phyloP scores from a whole-genome alignment of 2,329 filamentous ascomycete species.

The Scedosporium apiospermum region DNA sequence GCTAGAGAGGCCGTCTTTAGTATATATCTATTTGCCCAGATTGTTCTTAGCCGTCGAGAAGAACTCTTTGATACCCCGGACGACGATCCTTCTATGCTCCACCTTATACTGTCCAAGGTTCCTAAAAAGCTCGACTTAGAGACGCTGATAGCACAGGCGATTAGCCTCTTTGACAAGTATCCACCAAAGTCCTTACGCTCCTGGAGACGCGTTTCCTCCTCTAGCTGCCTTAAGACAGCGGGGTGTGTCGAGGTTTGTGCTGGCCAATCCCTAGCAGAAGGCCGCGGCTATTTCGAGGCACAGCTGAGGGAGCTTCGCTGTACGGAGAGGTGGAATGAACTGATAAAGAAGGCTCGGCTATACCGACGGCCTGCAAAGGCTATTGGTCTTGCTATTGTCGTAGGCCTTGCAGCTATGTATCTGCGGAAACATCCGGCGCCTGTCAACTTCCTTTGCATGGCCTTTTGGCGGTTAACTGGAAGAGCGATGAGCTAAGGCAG shows the following conservation, averaged over 20 bases:
- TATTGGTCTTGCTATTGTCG: constrained; percentile 53
- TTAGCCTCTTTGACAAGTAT: constrained; percentile 50
- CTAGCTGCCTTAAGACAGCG: constrained; percentile 81
- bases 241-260: constrained; percentile 38
- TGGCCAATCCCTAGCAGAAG: constrained; percentile 54
- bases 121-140: constrained; percentile 77
- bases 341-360: constrained; percentile 18
- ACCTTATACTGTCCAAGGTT: constrained; percentile 78
- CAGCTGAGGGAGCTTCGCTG: constrained; percentile 66
- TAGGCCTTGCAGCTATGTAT: constrained; percentile 61
- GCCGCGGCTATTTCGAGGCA: constrained; percentile 54
- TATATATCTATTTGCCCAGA: constrained; percentile 86
- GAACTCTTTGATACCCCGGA: constrained; percentile 78
- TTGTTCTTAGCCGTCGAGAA: constrained; percentile 68
- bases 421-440: constrained; percentile 39
- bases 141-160: constrained; percentile 57
- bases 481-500: not conserved
- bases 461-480: not conserved
- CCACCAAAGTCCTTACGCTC: constrained; percentile 64
- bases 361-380: constrained; percentile 57
- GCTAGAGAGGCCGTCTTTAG: constrained; percentile 80
- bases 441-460: not conserved
- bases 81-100: constrained; percentile 87
- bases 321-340: constrained; percentile 46
- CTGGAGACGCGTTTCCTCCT: constrained; percentile 63